phyloP scores from a whole-genome alignment of 2,329 filamentous ascomycete species.

The Penicillium sp. region DNA sequence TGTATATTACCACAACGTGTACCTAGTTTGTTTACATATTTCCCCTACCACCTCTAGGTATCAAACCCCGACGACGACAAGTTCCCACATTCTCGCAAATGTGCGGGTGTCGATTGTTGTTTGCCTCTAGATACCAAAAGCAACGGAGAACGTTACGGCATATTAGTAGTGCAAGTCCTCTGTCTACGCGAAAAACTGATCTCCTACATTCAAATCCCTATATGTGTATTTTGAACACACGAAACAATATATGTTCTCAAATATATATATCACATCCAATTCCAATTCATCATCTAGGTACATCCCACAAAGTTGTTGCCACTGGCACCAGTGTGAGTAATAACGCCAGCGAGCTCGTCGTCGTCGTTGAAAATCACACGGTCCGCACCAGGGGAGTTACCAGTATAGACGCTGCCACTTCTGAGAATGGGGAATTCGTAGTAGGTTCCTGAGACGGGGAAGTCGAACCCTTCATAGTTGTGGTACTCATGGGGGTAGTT shows the following conservation, averaged over 20 bases:
- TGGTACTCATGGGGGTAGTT: slow-evolving; percentile 61
- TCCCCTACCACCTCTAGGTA: background rate
- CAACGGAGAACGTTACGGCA: slow-evolving; percentile 18
- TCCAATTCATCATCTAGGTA: slow-evolving; percentile 10
- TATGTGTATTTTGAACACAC: background rate
- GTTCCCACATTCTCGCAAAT: slow-evolving; percentile 17
- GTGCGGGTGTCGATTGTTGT: slow-evolving; percentile 27
- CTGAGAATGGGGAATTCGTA: slow-evolving; percentile 63
- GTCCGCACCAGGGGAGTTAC: slow-evolving; percentile 65
- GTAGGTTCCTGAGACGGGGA: slow-evolving; percentile 58
- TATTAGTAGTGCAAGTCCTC: slow-evolving; percentile 17
- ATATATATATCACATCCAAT: slow-evolving; percentile 39
- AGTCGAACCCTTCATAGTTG: slow-evolving; percentile 63
- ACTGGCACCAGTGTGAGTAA: slow-evolving; percentile 69
- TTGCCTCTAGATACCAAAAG: slow-evolving; percentile 22
- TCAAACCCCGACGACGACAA: slow-evolving; percentile 25
- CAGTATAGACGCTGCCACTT: slow-evolving; percentile 52
- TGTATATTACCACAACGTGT: background rate
- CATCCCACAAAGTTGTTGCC: slow-evolving; percentile 70
- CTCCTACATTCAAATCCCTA: slow-evolving; percentile 15
- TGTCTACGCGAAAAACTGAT: slow-evolving; percentile 21
- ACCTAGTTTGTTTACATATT: background rate
- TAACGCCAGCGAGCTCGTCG: slow-evolving; percentile 60
- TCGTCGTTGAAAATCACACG: slow-evolving; percentile 62
- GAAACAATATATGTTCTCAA: background rate